A percentile compares a stretch with the other conserved stretches of the same genome.
phyloP scores from a whole-genome alignment of 1,284 basidiomycete genomes.

The Boletellus deceptivus region DNA sequence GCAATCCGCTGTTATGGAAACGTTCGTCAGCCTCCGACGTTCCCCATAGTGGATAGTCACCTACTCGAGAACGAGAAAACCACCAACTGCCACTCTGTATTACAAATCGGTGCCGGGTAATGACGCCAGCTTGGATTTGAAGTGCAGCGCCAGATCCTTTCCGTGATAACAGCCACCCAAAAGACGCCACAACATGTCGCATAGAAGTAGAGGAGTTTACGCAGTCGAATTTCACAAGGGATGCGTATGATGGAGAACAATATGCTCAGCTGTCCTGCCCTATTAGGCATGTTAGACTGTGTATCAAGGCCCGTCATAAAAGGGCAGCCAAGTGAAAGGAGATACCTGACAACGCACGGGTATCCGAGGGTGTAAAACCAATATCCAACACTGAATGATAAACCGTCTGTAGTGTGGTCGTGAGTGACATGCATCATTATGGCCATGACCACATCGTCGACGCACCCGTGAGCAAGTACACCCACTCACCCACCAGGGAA shows the following conservation, averaged over 20 bases:
- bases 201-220: neutral
- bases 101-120: neutral
- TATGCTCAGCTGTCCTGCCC: conserved; percentile 6
- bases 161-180: conserved; percentile 3
- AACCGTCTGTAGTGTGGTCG: neutral
- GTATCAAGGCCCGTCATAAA: neutral
- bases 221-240: neutral
- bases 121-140: conserved; percentile 7
- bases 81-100: neutral
- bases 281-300: neutral
- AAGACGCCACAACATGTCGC: conserved; percentile 6
- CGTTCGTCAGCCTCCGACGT: neutral
- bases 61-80: conserved; percentile 3
- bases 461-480: conserved; percentile 5
- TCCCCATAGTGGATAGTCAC: too few species aligned
- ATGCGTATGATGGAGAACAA: conserved; percentile 10
- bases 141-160: conserved; percentile 7
- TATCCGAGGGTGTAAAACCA: conserved; percentile 6
- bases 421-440: neutral
- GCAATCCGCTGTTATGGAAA: conserved; percentile 10
- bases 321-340: neutral
- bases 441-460: neutral
- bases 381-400: neutral
- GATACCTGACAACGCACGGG: conserved; percentile 3
- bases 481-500: conserved; percentile 9